Conservation (phyloP, 805 yeast species). For the Candida tammaniensis region DNA sequence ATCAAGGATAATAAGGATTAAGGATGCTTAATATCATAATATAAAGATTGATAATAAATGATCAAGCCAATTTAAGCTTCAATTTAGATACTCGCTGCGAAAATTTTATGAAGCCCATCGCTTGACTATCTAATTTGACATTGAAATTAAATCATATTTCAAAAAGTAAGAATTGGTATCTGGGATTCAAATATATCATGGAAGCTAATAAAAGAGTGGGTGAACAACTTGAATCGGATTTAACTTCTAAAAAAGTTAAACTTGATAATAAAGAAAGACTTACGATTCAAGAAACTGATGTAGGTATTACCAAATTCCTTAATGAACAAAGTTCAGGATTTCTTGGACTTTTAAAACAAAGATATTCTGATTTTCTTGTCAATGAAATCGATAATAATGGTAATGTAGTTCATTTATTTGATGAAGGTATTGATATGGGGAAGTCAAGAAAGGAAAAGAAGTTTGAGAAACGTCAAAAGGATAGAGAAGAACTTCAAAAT, state of each 20-base stretch:
- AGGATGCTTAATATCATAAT: no score
- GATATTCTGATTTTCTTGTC: slow-evolving; percentile 92
- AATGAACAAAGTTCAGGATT: slow-evolving; percentile 57
- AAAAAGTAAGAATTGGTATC: background rate
- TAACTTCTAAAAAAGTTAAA: slow-evolving; percentile 7
- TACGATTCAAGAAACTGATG: slow-evolving; percentile 46
- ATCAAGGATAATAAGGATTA: no score
- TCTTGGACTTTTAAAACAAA: slow-evolving; percentile 75
- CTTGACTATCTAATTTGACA: no score
- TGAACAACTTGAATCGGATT: slow-evolving; percentile 2
- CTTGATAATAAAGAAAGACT: slow-evolving; percentile 7
- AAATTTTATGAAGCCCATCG: no score
- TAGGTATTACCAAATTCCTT: slow-evolving; percentile 79
- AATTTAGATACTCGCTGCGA: no score
- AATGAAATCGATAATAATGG: slow-evolving; percentile 76
- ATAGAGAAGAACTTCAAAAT: slow-evolving; percentile 28
- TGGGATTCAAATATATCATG: background rate
- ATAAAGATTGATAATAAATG: no score
- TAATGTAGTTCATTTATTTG: slow-evolving; percentile 69
- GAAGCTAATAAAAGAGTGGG: background rate
- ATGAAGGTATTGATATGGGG: slow-evolving; percentile 61
- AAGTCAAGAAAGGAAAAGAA: slow-evolving; percentile 47
- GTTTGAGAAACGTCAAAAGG: slow-evolving; percentile 41
- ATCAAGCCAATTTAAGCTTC: no score
- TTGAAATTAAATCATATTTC: no score